A percentile compares a stretch with the other conserved stretches of the same genome.
Conservation (phyloP, 2,329 filamentous ascomycete genomes). For the Bipolaris victoriae region DNA sequence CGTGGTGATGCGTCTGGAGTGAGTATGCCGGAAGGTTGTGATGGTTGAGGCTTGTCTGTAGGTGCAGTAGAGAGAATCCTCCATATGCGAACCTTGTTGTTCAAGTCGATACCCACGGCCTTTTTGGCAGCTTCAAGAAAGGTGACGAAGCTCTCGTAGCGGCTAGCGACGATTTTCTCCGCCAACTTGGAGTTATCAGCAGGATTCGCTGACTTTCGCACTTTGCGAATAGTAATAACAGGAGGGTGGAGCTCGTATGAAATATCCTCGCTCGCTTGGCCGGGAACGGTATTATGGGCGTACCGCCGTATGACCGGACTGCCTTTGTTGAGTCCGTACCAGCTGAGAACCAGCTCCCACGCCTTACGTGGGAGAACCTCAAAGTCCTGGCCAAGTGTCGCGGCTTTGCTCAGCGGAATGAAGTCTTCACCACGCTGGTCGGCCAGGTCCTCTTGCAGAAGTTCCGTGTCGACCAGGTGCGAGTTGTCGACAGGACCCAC, state of each 20-base stretch:
- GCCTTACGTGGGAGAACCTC: slow-evolving; percentile 78
- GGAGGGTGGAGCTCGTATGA: slow-evolving; percentile 85
- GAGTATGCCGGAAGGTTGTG: slow-evolving; percentile 48
- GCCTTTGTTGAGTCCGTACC: slow-evolving; percentile 77
- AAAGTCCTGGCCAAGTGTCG: slow-evolving; percentile 70
- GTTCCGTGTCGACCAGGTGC: slow-evolving; percentile 62
- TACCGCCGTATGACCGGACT: slow-evolving; percentile 75
- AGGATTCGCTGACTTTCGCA: slow-evolving; percentile 68
- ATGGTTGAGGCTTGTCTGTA: slow-evolving; percentile 37
- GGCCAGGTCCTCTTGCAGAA: slow-evolving; percentile 29
- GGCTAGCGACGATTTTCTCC: slow-evolving; percentile 72
- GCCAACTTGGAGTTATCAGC: slow-evolving; percentile 68
- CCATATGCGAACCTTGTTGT: slow-evolving; percentile 80
- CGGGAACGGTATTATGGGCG: slow-evolving; percentile 75
- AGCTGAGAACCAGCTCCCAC: slow-evolving; percentile 79
- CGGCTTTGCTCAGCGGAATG: slow-evolving; percentile 73
- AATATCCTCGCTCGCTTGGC: slow-evolving; percentile 66
- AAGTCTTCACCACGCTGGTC: slow-evolving; percentile 60
- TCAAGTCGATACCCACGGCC: slow-evolving; percentile 68
- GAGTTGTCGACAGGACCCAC: slow-evolving; percentile 88
- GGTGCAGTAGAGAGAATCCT: slow-evolving; percentile 61
- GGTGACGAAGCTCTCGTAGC: slow-evolving; percentile 70
- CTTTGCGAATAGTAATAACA: slow-evolving; percentile 81
- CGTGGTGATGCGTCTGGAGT: slow-evolving; percentile 56
- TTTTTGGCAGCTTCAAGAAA: slow-evolving; percentile 79